phyloP scores from a whole-genome alignment of 176 grass and related monocot genomes.

The Dendrocalamus sinicus region DNA sequence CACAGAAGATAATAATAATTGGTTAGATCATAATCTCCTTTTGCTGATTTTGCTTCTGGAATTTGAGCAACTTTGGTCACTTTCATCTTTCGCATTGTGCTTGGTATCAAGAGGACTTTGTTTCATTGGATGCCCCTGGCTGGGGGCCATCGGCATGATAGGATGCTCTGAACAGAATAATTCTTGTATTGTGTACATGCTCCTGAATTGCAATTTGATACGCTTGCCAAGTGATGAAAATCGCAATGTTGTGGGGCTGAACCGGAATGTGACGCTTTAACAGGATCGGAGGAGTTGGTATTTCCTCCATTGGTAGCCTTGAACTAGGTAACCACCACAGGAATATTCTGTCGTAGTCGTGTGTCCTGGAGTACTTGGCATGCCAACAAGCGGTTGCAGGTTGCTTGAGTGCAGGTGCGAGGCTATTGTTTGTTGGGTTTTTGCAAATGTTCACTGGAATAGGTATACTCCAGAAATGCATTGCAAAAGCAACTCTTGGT shows the following conservation, averaged over 20 bases:
- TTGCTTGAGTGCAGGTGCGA: not conserved
- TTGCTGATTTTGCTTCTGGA: conserved; percentile 13
- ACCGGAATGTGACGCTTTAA: not conserved
- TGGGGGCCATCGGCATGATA: not conserved
- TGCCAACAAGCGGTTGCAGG: not conserved
- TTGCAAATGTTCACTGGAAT: not conserved
- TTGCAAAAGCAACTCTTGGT: not conserved
- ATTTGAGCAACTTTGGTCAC: conserved; percentile 16
- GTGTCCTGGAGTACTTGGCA: conserved; percentile 26
- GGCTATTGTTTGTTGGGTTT: not conserved
- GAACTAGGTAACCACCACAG: conserved; percentile 32
- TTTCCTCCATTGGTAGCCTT: not conserved
- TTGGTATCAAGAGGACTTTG: conserved; percentile 11
- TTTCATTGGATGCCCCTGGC: conserved; percentile 16
- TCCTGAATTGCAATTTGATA: not conserved
- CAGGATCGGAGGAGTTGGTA: not conserved
- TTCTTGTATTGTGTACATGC: not conserved
- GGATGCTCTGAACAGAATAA: conserved; percentile 21
- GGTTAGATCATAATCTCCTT: not conserved
- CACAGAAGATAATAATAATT: not conserved
- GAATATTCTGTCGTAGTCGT: not conserved
- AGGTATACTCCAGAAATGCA: too few species aligned
- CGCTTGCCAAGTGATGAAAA: not conserved
- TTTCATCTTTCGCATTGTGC: conserved; percentile 29
- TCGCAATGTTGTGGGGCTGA: not conserved